Base-by-base conservation (phyloP, 768 basidiomycete species). In the Tulasnella sp. region DNA sequence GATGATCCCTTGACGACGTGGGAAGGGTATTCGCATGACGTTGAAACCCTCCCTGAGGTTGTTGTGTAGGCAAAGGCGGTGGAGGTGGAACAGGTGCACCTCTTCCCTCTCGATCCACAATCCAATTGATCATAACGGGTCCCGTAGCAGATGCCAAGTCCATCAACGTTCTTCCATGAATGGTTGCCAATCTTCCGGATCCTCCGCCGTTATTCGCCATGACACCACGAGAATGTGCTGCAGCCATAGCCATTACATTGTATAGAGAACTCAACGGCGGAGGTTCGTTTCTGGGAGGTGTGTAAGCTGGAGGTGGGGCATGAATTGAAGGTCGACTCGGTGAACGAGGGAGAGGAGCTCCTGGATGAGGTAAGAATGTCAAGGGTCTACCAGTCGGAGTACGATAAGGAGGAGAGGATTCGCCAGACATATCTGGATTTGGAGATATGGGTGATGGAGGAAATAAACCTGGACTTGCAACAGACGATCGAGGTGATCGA, bases 41-140 rank as follows among this genome's bases (percentile, higher is more conserved):
- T n/a, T n/a, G n/a, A n/a, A n/a, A n/a, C n/a, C n/a, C n/a, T n/a
- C n/a, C n/a, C n/a, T n/a, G n/a, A n/a, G n/a, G n/a, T n/a, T n/a
- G n/a, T n/a, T n/a, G n/a, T n/a, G n/a, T n/a, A n/a, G n/a, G n/a
- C n/a, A n/a, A n/a, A n/a, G n/a, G n/a, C n/a, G n/a, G n/a, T n/a
- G n/a, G n/a, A n/a, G n/a, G n/a, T n/a, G n/a, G n/a, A n/a, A n/a
- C n/a, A n/a, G 32, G 47, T 20, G 53, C 46, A 10, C 53, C 42
- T 6, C 34, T 48, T 5, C 47, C 33, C 9, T 50, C 34, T 7
- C 28, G 16, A 22, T 54, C 53, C 34, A 54, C 20, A 24, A 27
- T 48, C 24, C 46, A 56, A 22, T 54, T 37, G 16, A 56, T 56
- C 40, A 44, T 54, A 8, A 56, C 53, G 5, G 56, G 56, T 29